Evolutionary conservation across 441 rosid species (phyloP), one percentile per base, ranked within the genome.

Genomic region (Arabidopsis lyrata): DNA sequence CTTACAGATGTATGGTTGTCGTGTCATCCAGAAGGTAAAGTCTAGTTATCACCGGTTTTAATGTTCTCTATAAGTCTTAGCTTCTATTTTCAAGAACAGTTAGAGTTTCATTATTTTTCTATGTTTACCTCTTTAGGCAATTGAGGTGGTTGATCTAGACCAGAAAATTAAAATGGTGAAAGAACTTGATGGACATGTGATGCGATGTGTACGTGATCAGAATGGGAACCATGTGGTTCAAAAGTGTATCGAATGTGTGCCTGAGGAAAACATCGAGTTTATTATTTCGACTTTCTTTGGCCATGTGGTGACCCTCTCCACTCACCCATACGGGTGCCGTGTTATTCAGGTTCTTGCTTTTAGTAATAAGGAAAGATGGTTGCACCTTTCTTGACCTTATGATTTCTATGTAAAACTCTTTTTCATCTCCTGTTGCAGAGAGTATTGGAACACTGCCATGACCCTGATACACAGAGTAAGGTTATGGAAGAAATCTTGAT

Each of bases 251-350:
- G 95, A 92, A 75, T 88, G 97, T 74, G 84, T 87, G 61, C 97
- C 97, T 20, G 96, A 92, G 80, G 97, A 87, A 27, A 85, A 79
- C 70, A 88, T 91, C 13, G 86, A 83, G 34, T 89, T 91, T 61
- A 87, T 91, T 29, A 83, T 91, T 65, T 73, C 90, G 0, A 87
- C 88, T 10, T 90, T 92, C 84, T 92, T 83, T 64, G 91, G 86
- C 70, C 95, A 90, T 81, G 93, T 88, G 62, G 88, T 88, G 79
- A 79, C 63, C 52, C 88, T 92, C 75, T 92, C 97, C 48, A 83
- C 93, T 34, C 97, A 92, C 82, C 97, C 97, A n/a, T 92, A 92
- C 47, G 96, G 97, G 14, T 92, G 96, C 70, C 92, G 97, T 58
- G 97, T 92, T 66, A 87, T 92, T 49, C 97, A 92, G 96, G 97